Conservation (phyloP, 176 grass and related monocot genomes). For the Zea mays region Zm-B73-REFERENCE-NAM-5.0 NC_050097.1:150460501-150461000, state of each 20-base stretch:
- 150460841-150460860: conserved; percentile 57
- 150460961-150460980: conserved; percentile 48
- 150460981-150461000: conserved; percentile 53
- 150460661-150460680: conserved; percentile 47
- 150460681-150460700: conserved; percentile 49
- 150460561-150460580: conserved; percentile 38
- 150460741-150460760: conserved; percentile 54
- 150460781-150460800: conserved; percentile 57
- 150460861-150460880: conserved; percentile 52
- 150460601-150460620: conserved; percentile 49
- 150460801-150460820: conserved; percentile 69
- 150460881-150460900: conserved; percentile 51
- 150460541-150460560: conserved; percentile 47
- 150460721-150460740: conserved; percentile 51
- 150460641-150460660: conserved; percentile 59
- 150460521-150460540: conserved; percentile 41
- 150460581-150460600: conserved; percentile 43
- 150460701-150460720: conserved; percentile 43
- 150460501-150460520: conserved; percentile 43
- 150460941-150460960: conserved; percentile 49
- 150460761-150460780: conserved; percentile 70
- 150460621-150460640: conserved; percentile 46
- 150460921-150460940: conserved; percentile 55
- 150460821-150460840: conserved; percentile 52
- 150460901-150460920: conserved; percentile 53